phyloP scores from a whole-genome alignment of 305 asterid genomes.

The Fraxinus ornus region DNA sequence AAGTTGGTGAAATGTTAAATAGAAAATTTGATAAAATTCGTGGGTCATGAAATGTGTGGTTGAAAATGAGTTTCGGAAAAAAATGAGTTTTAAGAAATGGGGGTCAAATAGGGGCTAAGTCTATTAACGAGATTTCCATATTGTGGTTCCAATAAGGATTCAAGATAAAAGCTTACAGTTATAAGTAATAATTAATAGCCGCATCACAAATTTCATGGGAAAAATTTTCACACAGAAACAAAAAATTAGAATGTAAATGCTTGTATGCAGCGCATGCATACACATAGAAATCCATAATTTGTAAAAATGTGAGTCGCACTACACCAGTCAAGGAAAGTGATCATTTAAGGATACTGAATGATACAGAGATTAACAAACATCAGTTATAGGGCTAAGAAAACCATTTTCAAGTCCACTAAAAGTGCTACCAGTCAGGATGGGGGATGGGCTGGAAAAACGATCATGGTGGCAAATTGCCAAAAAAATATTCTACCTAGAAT shows the following conservation, averaged over 20 bases:
- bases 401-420: background rate
- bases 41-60: background rate
- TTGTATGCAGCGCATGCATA: background rate
- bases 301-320: background rate
- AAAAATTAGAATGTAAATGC: background rate
- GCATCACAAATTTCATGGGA: background rate
- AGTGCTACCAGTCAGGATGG: background rate
- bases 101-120: background rate
- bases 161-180: background rate
- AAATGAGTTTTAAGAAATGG: background rate
- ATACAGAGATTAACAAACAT: background rate
- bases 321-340: background rate
- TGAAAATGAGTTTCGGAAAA: too few relatives aligned
- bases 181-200: background rate
- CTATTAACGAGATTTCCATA: background rate
- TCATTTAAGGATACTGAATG: background rate
- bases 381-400: background rate
- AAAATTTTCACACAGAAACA: background rate
- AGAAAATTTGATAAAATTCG: too few relatives aligned
- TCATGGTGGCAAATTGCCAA: background rate
- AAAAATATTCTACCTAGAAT: background rate
- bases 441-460: background rate
- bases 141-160: background rate
- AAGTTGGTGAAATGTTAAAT: background rate
- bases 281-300: background rate